Evolutionary conservation across 2,329 filamentous ascomycete species (phyloP).

Genomic region (Aspergillus alliaceus): DNA sequence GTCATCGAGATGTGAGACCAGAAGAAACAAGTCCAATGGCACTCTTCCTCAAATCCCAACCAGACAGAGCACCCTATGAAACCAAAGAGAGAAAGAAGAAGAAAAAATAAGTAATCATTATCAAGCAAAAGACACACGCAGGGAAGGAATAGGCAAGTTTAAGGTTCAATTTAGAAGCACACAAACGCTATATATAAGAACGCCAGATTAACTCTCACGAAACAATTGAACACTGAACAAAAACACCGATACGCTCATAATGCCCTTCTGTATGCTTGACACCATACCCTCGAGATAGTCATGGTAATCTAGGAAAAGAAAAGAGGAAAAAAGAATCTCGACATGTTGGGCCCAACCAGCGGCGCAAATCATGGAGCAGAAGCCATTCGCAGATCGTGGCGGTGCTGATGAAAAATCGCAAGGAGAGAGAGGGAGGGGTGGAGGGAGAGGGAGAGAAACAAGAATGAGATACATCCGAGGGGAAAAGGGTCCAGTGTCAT

Average conservation of each 20-base stretch:
- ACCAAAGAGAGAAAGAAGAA: not conserved
- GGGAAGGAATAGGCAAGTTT: not conserved
- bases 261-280: not conserved
- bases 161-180: not conserved
- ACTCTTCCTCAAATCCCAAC: not conserved
- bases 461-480: not conserved
- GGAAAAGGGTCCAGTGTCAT: slow-evolving; percentile 1
- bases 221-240: not conserved
- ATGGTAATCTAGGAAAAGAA: not conserved
- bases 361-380: not conserved
- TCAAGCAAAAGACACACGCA: not conserved
- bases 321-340: not conserved
- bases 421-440: too few species aligned
- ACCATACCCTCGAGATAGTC: not conserved
- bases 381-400: not conserved
- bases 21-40: not conserved
- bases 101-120: too few species aligned
- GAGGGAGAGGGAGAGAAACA: not conserved
- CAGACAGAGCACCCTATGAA: not conserved
- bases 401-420: not conserved
- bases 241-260: slow-evolving; percentile 3
- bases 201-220: not conserved
- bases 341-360: not conserved
- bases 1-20: not conserved
- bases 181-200: not conserved